Percentiles rank a stretch among this genome's conserved stretches.
These are phyloP conservation scores for Penicillium aurantiogriseum DNA, from an alignment of 2,329 filamentous ascomycete species.

Conservation along the genomic window DNA sequence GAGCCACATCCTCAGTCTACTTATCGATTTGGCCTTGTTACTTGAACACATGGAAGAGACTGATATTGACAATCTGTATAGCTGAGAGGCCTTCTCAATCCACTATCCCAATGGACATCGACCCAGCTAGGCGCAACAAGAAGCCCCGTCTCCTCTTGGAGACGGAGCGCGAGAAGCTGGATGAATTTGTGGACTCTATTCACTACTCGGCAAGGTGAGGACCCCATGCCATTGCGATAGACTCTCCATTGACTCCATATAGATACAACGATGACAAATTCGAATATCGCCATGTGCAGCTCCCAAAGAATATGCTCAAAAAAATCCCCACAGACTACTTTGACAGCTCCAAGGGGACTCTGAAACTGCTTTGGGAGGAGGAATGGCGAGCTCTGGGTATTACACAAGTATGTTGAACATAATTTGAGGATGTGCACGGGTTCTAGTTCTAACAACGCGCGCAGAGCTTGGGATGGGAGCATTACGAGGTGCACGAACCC, in stretches of 20 bases:
- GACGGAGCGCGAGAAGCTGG: slow-evolving; percentile 74
- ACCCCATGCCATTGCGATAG: background rate
- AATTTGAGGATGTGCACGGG: background rate
- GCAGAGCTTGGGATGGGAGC: slow-evolving; percentile 96
- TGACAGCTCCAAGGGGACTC: slow-evolving; percentile 79
- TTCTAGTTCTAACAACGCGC: slow-evolving; percentile 2
- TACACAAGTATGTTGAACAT: slow-evolving; percentile 69
- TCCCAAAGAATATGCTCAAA: slow-evolving; percentile 98
- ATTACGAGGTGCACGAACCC: slow-evolving; percentile 98
- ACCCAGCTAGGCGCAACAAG: slow-evolving; percentile 82
- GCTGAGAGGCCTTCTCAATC: background rate
- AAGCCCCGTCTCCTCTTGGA: slow-evolving; percentile 77
- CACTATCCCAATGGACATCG: slow-evolving; percentile 55
- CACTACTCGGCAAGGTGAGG: slow-evolving; percentile 89
- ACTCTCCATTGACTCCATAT: slow-evolving; percentile 22
- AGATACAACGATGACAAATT: slow-evolving; percentile 92
- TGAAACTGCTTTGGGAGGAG: slow-evolving; percentile 97
- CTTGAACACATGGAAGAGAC: background rate
- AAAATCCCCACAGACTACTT: slow-evolving; percentile 94
- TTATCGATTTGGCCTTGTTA: background rate
- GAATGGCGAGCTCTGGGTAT: slow-evolving; percentile 97
- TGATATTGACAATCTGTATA: background rate
- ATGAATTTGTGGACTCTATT: slow-evolving; percentile 90
- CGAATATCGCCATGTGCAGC: slow-evolving; percentile 96
- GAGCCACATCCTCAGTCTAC: background rate